Evolutionary conservation across 345 rosid species (phyloP), one percentile per base, ranked within the genome.

Genomic region (Corymbia maculata): DNA sequence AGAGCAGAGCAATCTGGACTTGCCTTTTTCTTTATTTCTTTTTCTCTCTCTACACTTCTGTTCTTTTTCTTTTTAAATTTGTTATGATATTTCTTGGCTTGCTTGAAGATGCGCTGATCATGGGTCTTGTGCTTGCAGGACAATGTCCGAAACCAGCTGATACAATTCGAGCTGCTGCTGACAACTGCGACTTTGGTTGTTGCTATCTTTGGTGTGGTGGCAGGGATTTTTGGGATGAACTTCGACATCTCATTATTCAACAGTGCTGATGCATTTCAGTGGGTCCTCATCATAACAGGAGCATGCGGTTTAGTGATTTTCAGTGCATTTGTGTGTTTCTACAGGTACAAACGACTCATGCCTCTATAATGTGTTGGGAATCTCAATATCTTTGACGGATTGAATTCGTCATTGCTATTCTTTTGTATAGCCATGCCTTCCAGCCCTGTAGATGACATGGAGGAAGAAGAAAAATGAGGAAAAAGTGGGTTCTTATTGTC

Each of bases 211-310:
- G 99, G 98, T 68, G 99, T 97, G 8, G 99, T 98, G 68, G 98
- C 99, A 6, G 99, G 99, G 89, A 90, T 97, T 66, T 98, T 98
- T 91, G 99, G 99, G 28, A 98, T 98, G 99, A 97, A 97, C 88
- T 97, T 98, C 68, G 53, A 84, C 30, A 89, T 96, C 90, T 91
- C 98, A 26, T 85, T 97, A 85, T 98, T 97, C 90, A 96, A 95
- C 44, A 91, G 95, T 86, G 88, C 96, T 15, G 90, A 80, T 28
- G 99, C 99, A 88, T 98, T 98, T 90, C 95, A 94, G 85, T 97
- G 99, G 99, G 99, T 97, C 8, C 97, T 97, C 52, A 28, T 93
- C 45, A 90, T 96, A 6, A 97, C 99, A 9, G 99, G 96, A 89
- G 85, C 91, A 21, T 52, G 87, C 64, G 95, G 95, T 30, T 8